These are phyloP conservation scores for Exserohilum turcica DNA, from an alignment of 2,329 filamentous ascomycete species.

Conservation along the genomic window DNA sequence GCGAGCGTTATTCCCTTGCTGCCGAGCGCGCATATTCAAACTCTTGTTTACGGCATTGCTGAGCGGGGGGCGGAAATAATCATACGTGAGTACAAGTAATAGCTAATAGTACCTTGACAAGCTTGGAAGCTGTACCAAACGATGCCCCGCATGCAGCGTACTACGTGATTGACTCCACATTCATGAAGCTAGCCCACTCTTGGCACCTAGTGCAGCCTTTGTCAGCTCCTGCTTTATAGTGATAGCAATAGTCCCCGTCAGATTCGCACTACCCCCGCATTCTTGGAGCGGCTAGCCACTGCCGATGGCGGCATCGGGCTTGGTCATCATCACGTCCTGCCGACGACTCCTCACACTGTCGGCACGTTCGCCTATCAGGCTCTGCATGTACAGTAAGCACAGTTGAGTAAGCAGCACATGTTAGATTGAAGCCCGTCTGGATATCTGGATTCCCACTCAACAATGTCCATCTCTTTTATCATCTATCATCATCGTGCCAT, in stretches of 20 bases:
- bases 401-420: too few relatives aligned
- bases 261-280: background rate
- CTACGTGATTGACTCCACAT: background rate
- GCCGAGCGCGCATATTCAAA: constrained; percentile 34
- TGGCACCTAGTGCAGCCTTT: background rate
- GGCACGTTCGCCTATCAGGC: background rate
- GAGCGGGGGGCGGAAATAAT: constrained; percentile 35
- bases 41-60: constrained; percentile 38
- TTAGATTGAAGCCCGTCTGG: too few relatives aligned
- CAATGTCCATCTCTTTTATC: too few relatives aligned
- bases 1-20: constrained; percentile 36
- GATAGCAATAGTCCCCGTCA: too few relatives aligned
- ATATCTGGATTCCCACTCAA: too few relatives aligned
- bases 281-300: background rate
- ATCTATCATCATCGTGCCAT: too few relatives aligned
- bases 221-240: background rate
- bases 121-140: background rate
- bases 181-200: background rate
- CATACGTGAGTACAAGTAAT: constrained; percentile 6
- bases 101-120: background rate
- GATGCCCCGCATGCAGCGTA: background rate
- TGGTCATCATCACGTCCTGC: background rate
- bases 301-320: background rate
- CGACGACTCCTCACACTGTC: background rate
- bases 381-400: background rate